Percentiles rank a stretch among this genome's conserved stretches.
phyloP scores from a whole-genome alignment of 2,329 filamentous ascomycete species.

The Diaporthe vexans region DNA sequence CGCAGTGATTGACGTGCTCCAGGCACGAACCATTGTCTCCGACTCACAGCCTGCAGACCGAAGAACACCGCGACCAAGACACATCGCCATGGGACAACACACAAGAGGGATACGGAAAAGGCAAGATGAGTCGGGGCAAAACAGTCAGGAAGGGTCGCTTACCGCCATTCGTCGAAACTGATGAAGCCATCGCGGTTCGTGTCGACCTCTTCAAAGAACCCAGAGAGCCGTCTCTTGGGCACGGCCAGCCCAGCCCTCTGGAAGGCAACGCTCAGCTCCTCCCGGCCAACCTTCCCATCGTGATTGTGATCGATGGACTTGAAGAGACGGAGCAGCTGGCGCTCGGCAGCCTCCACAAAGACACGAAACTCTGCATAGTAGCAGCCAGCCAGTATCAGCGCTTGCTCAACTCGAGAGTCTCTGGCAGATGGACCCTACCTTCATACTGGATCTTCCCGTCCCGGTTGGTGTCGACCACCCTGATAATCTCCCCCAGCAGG shows the following conservation, averaged over 20 bases:
- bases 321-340: slow-evolving; percentile 86
- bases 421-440: slow-evolving; percentile 66
- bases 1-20: background rate
- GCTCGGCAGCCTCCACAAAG: slow-evolving; percentile 91
- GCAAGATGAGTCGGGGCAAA: slow-evolving; percentile 28
- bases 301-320: slow-evolving; percentile 86
- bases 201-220: slow-evolving; percentile 93
- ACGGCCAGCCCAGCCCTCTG: slow-evolving; percentile 83
- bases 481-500: slow-evolving; percentile 85
- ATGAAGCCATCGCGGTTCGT: slow-evolving; percentile 89
- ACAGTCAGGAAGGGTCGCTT: slow-evolving; percentile 56
- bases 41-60: background rate
- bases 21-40: background rate
- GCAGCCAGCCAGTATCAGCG: slow-evolving; percentile 35
- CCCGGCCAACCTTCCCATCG: slow-evolving; percentile 88
- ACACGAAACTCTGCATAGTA: slow-evolving; percentile 80
- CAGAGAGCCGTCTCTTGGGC: slow-evolving; percentile 80
- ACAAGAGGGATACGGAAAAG: background rate
- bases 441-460: slow-evolving; percentile 94
- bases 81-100: background rate
- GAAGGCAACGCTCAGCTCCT: slow-evolving; percentile 86
- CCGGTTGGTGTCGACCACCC: slow-evolving; percentile 84
- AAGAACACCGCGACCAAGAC: background rate
- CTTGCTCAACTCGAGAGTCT: slow-evolving; percentile 11
- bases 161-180: slow-evolving; percentile 97